Evolutionary conservation across 2,329 filamentous ascomycete species (phyloP).

Genomic region (Colletotrichum sp.): DNA sequence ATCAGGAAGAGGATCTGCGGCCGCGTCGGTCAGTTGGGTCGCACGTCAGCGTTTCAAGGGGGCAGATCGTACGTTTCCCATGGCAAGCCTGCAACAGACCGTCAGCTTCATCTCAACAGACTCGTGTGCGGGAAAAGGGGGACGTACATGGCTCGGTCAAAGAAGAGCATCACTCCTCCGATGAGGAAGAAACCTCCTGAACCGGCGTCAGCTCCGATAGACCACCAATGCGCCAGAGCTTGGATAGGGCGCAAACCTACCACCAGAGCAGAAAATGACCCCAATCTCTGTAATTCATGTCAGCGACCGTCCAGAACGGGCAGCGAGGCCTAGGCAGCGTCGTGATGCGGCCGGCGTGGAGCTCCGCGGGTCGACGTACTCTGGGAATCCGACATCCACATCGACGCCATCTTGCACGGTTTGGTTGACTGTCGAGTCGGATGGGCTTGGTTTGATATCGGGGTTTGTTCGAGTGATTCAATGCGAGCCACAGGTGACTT

Average conservation of each 20-base stretch:
- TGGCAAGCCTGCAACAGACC: conserved; percentile 73
- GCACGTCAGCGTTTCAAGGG: neutral
- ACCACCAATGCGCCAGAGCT: conserved; percentile 25
- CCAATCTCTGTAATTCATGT: conserved; percentile 77
- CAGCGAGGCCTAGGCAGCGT: neutral
- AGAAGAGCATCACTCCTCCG: conserved; percentile 94
- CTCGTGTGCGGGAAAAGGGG: neutral
- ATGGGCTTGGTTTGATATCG: neutral
- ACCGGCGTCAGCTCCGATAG: conserved; percentile 11
- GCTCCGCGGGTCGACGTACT: conserved; percentile 63
- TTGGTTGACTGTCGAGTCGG: neutral
- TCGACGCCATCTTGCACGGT: conserved; percentile 72
- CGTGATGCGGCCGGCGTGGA: neutral
- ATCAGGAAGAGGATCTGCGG: conserved; percentile 93
- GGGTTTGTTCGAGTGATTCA: neutral
- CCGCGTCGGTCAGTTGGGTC: neutral
- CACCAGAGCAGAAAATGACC: conserved; percentile 96
- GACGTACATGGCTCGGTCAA: conserved; percentile 90
- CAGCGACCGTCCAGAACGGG: conserved; percentile 26
- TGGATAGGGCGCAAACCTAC: conserved; percentile 62
- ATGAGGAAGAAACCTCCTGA: conserved; percentile 93
- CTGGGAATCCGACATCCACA: conserved; percentile 96
- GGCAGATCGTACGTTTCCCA: conserved; percentile 82
- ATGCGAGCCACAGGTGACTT: neutral
- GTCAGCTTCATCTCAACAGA: conserved; percentile 19